These are phyloP conservation scores for Scenedesmus sp. DNA, from an alignment of 163 green algal species.

Conservation along the genomic window DNA sequence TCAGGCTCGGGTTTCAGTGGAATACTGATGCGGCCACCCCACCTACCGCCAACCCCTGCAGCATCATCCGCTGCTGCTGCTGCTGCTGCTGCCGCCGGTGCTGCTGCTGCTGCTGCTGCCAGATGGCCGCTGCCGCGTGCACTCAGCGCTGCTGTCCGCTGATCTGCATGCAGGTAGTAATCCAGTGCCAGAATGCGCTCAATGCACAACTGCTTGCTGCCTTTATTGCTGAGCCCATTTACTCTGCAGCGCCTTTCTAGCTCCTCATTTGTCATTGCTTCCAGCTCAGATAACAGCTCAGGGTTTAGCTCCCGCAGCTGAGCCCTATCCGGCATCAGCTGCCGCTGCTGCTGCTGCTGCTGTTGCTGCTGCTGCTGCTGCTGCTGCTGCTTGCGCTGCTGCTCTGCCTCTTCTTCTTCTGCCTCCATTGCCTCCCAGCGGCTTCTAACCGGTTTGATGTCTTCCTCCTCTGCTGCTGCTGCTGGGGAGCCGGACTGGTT, in stretches of 20 bases:
- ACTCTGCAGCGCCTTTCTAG: slow-evolving; percentile 74
- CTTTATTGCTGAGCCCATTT: slow-evolving; percentile 67
- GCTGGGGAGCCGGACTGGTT: slow-evolving; percentile 64
- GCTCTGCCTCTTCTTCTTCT: not conserved
- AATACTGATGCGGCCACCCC: not conserved
- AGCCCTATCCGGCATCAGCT: not conserved
- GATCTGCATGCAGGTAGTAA: slow-evolving; percentile 67
- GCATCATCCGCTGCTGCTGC: not conserved
- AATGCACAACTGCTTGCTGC: slow-evolving; percentile 63
- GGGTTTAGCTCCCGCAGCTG: slow-evolving; percentile 33
- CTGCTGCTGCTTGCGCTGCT: slow-evolving; percentile 26
- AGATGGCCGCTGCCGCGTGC: not conserved
- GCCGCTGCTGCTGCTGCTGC: not conserved
- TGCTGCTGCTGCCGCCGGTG: not conserved
- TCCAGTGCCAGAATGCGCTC: slow-evolving; percentile 77
- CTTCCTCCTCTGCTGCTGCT: not conserved
- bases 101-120: slow-evolving; percentile 2
- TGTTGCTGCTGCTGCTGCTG: slow-evolving; percentile 8
- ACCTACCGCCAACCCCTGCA: not conserved
- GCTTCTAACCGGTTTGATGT: not conserved
- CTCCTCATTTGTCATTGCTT: slow-evolving; percentile 68
- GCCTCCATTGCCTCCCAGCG: slow-evolving; percentile 22
- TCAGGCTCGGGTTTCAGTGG: not conserved
- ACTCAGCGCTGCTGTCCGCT: not conserved
- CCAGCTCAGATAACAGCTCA: slow-evolving; percentile 63